Base-by-base conservation (phyloP, 495 filamentous ascomycete genomes). In the Filosporella fistucella region DNA sequence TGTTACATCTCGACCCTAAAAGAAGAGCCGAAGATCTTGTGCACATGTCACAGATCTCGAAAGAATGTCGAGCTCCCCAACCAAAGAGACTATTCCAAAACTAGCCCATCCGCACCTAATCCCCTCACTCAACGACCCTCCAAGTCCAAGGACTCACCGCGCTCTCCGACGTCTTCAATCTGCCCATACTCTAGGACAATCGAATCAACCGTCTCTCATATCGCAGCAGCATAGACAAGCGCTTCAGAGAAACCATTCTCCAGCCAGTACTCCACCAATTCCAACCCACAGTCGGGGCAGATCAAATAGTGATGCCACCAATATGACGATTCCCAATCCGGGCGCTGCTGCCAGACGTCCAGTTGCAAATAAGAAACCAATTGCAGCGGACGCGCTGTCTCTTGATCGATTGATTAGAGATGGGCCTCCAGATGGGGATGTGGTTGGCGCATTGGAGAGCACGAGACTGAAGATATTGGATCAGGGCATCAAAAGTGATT, bases 401-500 rank as follows among this genome's bases (percentile, higher is more conserved):
- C 54, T 90, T 22, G 84, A 89, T 53, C 69, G 63, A 34, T 58
- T 88, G 2, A 63, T 89, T 20, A 77, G 84, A 46, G 85, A 86
- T 44, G 88, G 89, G 0, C 86, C 87, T 11, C 82, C 82, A 9
- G 69, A 74, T 60, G 84, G 82, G 28, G 79, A 91, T 57, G 60
- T 86, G 4, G 58, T 68, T 1, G 74, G 78, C 35, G 84, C 81
- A 3, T 74, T 95, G 26, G 76, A 87, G 50, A 84, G 86, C 54
- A 68, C 89, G 57, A 80, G 89, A 47, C 78, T 85, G 59, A 80
- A 85, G 54, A 80, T 96, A 30, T 62, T 96, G 23, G 82, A 83
- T 36, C 81, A 86, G 53, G 85, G 85, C 47, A 81, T 95, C 28
- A 85, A 87, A 55, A 81, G 85, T 36, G 88, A 93, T 63, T 76